A percentile compares a stretch with the other conserved stretches of the same genome.
These are phyloP conservation scores for Alternaria sp. DNA, from an alignment of 2,329 filamentous ascomycete genomes.

Conservation along the genomic window DNA sequence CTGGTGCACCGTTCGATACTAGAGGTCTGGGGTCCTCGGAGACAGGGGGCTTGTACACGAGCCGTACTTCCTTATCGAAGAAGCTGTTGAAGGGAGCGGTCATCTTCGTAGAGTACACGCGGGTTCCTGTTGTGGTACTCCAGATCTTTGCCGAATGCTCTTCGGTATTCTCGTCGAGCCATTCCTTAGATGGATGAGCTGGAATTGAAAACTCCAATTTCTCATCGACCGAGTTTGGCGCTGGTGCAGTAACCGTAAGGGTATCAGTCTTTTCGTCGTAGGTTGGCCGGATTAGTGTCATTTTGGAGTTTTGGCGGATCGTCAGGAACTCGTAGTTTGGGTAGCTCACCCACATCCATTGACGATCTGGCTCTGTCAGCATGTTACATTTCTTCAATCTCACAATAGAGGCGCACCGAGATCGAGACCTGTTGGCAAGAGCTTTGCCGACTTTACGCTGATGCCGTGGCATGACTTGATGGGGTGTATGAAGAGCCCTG, in stretches of 20 bases:
- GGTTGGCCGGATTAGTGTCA: constrained; percentile 67
- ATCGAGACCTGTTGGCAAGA: constrained; percentile 64
- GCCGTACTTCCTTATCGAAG: constrained; percentile 60
- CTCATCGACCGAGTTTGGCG: constrained; percentile 42
- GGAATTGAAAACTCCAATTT: constrained; percentile 57
- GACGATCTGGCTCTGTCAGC: constrained; percentile 56
- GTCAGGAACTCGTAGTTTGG: constrained; percentile 64
- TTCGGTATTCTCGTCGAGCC: constrained; percentile 61
- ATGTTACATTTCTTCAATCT: background rate
- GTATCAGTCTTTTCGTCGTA: constrained; percentile 54
- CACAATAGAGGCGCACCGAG: constrained; percentile 43
- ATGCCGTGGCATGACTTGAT: constrained; percentile 72
- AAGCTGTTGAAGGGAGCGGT: constrained; percentile 63
- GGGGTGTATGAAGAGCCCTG: constrained; percentile 65
- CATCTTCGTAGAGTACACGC: constrained; percentile 59
- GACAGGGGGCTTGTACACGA: constrained; percentile 67
- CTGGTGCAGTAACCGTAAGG: constrained; percentile 58
- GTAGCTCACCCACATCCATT: constrained; percentile 70
- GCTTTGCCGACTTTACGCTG: constrained; percentile 57
- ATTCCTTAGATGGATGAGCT: constrained; percentile 59
- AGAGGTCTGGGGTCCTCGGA: constrained; percentile 57
- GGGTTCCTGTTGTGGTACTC: constrained; percentile 64
- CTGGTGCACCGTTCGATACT: constrained; percentile 61
- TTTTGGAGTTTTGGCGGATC: constrained; percentile 65
- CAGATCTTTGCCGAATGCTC: constrained; percentile 62